Evolutionary conservation across 2,329 filamentous ascomycete genomes (phyloP), one percentile per base, ranked within the genome.

Genomic region (Arthrinium phaeospermum): DNA sequence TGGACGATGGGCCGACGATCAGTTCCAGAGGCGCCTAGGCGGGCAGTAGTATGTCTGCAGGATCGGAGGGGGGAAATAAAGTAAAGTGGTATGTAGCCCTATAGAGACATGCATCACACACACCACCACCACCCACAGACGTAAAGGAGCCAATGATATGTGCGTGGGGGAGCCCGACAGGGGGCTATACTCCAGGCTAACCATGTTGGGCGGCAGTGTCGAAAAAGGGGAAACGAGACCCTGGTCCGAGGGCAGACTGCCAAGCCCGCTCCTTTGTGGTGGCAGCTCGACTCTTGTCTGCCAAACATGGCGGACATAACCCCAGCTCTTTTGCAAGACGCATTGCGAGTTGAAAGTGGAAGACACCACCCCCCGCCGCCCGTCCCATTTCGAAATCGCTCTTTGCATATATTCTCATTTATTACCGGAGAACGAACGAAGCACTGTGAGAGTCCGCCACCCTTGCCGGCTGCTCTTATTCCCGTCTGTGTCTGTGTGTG

Each of bases 251-350:
- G 34, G 57, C 24, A 10, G 7, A 10, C 37, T 41, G 37, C 37
- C 37, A 41, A 41, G 37, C 37, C 57, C 57, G 57, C 57, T 64
- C 57, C 57, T 64, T 64, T 24, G 37, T 64, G 57, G 57, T 64
- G 57, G 57, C 57, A 64, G 57, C 8, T 41, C 30, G 34, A 41
- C 34, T 13, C n/a, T 24, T 34, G 19, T n/a, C 30, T 12, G 57
- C 57, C 30, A 41, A 64, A 64, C 41, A 2, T 41, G 57, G 57
- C 57, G 57, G 57, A 41, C 19, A 64, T 64, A 64, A n/a, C 7
- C 51, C 53, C 34, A 41, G 34, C 19, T 41, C 57, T 41, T 10
- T 41, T 41, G 24, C 24, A 53, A 24, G 8, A 16, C 12, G 34
- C 53, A 34, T 37, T 37, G 53, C 27, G 53, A 34, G 13, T 37